phyloP scores from a whole-genome alignment of 2,329 filamentous ascomycete genomes.

The Aspergillus sp. region DNA sequence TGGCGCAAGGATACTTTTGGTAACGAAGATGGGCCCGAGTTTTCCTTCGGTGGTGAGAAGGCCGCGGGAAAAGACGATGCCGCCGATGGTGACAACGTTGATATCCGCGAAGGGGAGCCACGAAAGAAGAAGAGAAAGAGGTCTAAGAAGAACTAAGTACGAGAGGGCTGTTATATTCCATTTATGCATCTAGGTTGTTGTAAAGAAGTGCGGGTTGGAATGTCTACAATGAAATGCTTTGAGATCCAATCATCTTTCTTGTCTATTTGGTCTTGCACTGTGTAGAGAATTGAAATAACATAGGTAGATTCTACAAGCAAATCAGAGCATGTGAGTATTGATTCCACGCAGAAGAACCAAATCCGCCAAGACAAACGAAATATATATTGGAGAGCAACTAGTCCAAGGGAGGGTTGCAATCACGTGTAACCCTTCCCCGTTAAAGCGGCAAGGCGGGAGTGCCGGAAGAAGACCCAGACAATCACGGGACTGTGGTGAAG shows the following conservation, averaged over 20 bases:
- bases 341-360: too few species aligned
- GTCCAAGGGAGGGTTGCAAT: neutral
- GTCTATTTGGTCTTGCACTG: neutral
- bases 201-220: neutral
- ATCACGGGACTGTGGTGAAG: too few species aligned
- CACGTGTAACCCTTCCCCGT: too few species aligned
- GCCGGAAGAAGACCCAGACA: too few species aligned
- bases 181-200: neutral
- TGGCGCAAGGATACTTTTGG: conserved; percentile 75
- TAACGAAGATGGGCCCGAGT: conserved; percentile 52
- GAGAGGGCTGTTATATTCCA: neutral
- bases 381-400: too few species aligned
- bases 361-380: too few species aligned
- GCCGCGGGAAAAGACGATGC: conserved; percentile 19
- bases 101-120: conserved; percentile 44
- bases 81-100: conserved; percentile 32
- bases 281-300: neutral
- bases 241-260: neutral
- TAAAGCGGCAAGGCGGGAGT: too few species aligned
- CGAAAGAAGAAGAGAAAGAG: conserved; percentile 47
- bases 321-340: too few species aligned
- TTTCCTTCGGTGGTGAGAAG: conserved; percentile 29
- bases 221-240: neutral
- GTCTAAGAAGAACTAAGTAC: conserved; percentile 41
- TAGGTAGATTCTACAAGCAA: too few species aligned